Conservation (phyloP, 2,329 filamentous ascomycete genomes). For the Penicillium italicum region DNA sequence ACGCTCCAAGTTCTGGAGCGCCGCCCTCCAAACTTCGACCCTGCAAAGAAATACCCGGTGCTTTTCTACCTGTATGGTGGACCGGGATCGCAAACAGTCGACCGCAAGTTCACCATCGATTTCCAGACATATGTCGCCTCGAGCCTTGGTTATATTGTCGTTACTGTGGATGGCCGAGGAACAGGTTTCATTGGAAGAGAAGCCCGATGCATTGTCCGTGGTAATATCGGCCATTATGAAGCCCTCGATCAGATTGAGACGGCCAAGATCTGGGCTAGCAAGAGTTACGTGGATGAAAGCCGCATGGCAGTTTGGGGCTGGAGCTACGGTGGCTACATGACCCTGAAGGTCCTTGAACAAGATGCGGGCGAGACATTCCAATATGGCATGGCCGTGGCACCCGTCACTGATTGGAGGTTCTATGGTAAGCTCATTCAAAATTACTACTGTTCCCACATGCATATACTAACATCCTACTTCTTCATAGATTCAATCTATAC, state of each 20-base stretch:
- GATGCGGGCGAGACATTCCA: constrained; percentile 87
- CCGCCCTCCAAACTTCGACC: constrained; percentile 82
- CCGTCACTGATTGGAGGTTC: constrained; percentile 96
- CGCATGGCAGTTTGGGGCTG: constrained; percentile 96
- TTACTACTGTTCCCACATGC: background rate
- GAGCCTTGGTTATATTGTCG: constrained; percentile 82
- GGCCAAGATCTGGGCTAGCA: constrained; percentile 76
- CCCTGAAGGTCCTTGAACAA: constrained; percentile 87
- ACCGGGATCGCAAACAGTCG: constrained; percentile 84
- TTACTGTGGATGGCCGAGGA: constrained; percentile 89
- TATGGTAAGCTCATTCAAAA: constrained; percentile 54
- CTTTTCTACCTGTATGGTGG: constrained; percentile 94
- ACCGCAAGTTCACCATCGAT: constrained; percentile 75
- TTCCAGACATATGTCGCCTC: constrained; percentile 89
- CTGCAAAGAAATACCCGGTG: constrained; percentile 82
- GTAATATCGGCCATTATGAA: constrained; percentile 80
- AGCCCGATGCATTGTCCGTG: constrained; percentile 75
- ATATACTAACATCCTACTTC: background rate
- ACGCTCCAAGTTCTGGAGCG: constrained; percentile 74
- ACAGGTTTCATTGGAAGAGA: constrained; percentile 87
- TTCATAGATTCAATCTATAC: constrained; percentile 37
- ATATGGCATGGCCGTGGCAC: constrained; percentile 97
- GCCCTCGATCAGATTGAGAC: constrained; percentile 86
- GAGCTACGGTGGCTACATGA: constrained; percentile 95
- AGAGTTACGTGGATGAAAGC: constrained; percentile 75